Conservation (phyloP, 805 yeast species). For the Saturnispora ahearnii region DNA sequence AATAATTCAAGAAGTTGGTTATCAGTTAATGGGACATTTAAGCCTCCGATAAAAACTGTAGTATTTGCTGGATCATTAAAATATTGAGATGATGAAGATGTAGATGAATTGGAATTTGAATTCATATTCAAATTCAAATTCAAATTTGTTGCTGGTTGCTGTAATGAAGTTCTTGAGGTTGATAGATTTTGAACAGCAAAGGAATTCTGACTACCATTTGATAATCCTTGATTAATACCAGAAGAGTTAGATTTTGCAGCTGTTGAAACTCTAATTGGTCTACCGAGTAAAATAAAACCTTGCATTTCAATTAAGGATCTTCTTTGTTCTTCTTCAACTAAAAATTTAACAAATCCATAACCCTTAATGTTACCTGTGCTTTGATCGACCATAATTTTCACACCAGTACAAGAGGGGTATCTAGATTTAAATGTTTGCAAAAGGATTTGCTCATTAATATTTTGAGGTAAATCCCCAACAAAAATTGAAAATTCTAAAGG, state of each 20-base stretch:
- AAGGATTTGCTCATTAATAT: slow-evolving; percentile 57
- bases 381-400: slow-evolving; percentile 71
- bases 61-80: slow-evolving; percentile 70
- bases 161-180: slow-evolving; percentile 7
- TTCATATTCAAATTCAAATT: slow-evolving; percentile 10
- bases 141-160: slow-evolving; percentile 9
- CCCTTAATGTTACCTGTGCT: slow-evolving; percentile 66
- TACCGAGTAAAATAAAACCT: slow-evolving; percentile 59
- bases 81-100: slow-evolving; percentile 44
- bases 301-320: slow-evolving; percentile 75
- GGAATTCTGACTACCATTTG: background rate
- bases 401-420: slow-evolving; percentile 67
- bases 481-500: slow-evolving; percentile 55
- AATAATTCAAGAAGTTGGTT: slow-evolving; percentile 53
- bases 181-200: background rate
- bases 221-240: background rate
- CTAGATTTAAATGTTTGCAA: slow-evolving; percentile 57
- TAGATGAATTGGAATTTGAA: slow-evolving; percentile 21
- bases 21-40: slow-evolving; percentile 50
- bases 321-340: slow-evolving; percentile 55
- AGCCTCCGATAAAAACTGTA: slow-evolving; percentile 71
- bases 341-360: slow-evolving; percentile 82
- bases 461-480: slow-evolving; percentile 77
- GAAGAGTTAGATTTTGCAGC: slow-evolving; percentile 35
- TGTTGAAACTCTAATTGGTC: slow-evolving; percentile 70